Conservation (phyloP, 2,329 filamentous ascomycete genomes). For the Calonectria pauciramosa region DNA sequence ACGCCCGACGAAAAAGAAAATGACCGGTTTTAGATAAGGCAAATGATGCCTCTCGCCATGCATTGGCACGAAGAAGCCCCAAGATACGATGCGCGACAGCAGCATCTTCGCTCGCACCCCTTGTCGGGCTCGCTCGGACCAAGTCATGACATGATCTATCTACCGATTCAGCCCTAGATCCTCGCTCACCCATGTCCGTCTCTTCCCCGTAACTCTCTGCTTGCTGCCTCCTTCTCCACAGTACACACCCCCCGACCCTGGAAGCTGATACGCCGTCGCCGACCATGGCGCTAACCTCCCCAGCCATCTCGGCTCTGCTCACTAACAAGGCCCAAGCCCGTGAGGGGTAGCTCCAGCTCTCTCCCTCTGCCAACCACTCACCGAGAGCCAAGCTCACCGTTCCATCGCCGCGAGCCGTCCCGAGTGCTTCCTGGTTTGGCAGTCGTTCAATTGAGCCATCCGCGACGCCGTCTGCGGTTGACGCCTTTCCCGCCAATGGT, state of each 20-base stretch:
- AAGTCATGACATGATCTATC: conserved; percentile 10
- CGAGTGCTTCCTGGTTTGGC: not conserved
- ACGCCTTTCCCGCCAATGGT: not conserved
- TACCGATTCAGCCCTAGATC: conserved; percentile 13
- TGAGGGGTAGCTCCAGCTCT: conserved; percentile 24
- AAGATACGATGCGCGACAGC: not conserved
- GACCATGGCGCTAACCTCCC: conserved; percentile 10
- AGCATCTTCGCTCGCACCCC: not conserved
- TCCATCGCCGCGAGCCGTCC: conserved; percentile 7
- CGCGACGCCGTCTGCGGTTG: not conserved
- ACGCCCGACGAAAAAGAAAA: not conserved
- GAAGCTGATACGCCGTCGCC: conserved; percentile 12
- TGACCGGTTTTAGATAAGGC: not conserved
- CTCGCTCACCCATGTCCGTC: conserved; percentile 2
- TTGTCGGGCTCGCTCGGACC: not conserved
- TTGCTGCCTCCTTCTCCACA: conserved; percentile 19
- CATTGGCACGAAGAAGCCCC: not conserved
- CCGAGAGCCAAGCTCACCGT: conserved; percentile 16
- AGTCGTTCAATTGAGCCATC: conserved; percentile 3
- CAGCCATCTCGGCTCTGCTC: conserved; percentile 4
- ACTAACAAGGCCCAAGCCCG: not conserved
- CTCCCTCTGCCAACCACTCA: conserved; percentile 4
- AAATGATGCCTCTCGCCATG: not conserved
- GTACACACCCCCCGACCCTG: conserved; percentile 3
- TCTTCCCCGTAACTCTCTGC: not conserved